Base-by-base conservation (phyloP, 2,329 filamentous ascomycete species). In the Drechslerella stenobrocha region DNA sequence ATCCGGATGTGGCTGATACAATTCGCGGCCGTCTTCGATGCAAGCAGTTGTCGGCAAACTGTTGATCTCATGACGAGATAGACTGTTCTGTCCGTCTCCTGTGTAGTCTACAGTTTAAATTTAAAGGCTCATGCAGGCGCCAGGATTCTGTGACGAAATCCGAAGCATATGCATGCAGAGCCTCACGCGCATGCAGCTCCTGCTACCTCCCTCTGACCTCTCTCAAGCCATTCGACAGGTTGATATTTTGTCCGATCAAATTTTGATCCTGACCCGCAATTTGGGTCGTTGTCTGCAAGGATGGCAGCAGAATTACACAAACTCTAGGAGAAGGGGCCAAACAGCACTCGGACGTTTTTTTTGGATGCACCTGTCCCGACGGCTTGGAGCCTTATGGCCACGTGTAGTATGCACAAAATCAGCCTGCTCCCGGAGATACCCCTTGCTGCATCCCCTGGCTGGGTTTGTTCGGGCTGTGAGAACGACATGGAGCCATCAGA, bases 1-100 rank as follows among this genome's bases (percentile, higher is more conserved):
- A n/a, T n/a, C n/a, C n/a, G 26, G 48, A 18, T 60, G 55, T 67
- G 63, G 63, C 63, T 60, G 55, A 67, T 60, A 48, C 47, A 45
- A 34, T 30, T 23, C 15, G 15, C 28, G 24, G 28, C 30, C 34
- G 52, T 46, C 57, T 47, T 53, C 52, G 34, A 52, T 34, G 26
- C 26, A 15, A 11, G n/a, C 18, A 37, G 32, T 13, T 20, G 30
- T 52, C 46, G 44, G 37, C 52, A 52, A 66, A 52, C 46, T 45
- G 30, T 18, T 44, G 45, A 57, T 52, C 55, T 44, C 46, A 55
- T 56, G 22, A 50, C 59, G n/a, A n/a, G 22, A n/a, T 18, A 18
- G 18, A 42, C 18, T 9, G 9, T 18, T n/a, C n/a, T n/a, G n/a
- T n/a, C n/a, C n/a, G n/a, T n/a, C n/a, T n/a, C n/a, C n/a, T n/a